phyloP scores from a whole-genome alignment of 805 yeast genomes.

The Kluyveromyces dobzhanskii region DNA sequence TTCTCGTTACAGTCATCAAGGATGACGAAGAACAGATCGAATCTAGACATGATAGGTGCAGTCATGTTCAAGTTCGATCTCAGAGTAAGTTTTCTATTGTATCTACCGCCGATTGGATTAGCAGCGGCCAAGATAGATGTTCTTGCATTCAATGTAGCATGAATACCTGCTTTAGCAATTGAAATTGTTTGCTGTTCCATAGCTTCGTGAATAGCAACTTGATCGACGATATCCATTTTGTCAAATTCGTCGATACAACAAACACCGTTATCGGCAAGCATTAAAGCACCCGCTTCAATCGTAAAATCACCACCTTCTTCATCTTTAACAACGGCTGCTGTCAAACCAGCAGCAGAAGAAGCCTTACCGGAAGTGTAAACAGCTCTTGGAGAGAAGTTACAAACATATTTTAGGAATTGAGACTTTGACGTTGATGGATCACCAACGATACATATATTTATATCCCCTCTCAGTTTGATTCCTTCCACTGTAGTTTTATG shows the following conservation, averaged over 20 bases:
- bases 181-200: slow-evolving; percentile 99
- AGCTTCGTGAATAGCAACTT: slow-evolving; percentile 98
- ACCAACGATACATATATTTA: slow-evolving; percentile 92
- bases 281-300: slow-evolving; percentile 96
- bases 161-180: slow-evolving; percentile 97
- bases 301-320: slow-evolving; percentile 97
- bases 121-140: slow-evolving; percentile 98
- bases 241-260: slow-evolving; percentile 99
- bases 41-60: slow-evolving; percentile 98
- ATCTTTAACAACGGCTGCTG: slow-evolving; percentile 96
- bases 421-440: slow-evolving; percentile 98
- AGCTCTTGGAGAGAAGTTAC: slow-evolving; percentile 85
- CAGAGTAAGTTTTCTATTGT: slow-evolving; percentile 76
- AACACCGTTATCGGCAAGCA: slow-evolving; percentile 97
- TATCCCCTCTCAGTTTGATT: slow-evolving; percentile 91
- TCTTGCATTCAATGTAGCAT: slow-evolving; percentile 94
- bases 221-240: slow-evolving; percentile 92
- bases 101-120: slow-evolving; percentile 94
- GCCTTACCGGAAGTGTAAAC: slow-evolving; percentile 98
- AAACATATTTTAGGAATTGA: slow-evolving; percentile 88
- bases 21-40: slow-evolving; percentile 89
- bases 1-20: slow-evolving; percentile 91
- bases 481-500: slow-evolving; percentile 93
- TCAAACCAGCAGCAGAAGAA: slow-evolving; percentile 95
- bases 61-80: slow-evolving; percentile 89